These are phyloP conservation scores for Populus hybrid DNA, from an alignment of 441 rosid species.

Conservation along the genomic window DNA sequence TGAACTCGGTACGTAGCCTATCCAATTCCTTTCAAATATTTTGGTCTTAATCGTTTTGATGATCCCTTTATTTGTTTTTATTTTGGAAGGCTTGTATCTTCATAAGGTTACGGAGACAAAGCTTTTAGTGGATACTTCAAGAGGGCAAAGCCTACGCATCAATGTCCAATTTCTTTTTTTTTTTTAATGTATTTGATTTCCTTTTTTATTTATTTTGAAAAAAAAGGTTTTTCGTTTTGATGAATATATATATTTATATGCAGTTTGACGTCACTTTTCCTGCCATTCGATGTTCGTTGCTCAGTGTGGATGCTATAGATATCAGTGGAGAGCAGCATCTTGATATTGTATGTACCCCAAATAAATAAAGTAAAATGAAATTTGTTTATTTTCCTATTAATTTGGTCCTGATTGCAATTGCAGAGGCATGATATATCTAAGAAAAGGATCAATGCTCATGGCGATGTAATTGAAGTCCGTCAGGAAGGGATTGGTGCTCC, in stretches of 20 bases:
- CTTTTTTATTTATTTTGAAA: too few relatives aligned
- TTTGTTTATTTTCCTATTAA: too few relatives aligned
- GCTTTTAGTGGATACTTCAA: conserved; percentile 85
- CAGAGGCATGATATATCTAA: conserved; percentile 88
- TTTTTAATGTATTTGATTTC: background rate
- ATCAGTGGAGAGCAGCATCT: conserved; percentile 94
- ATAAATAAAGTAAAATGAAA: too few relatives aligned
- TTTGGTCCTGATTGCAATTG: conserved; percentile 8
- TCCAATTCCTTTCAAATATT: background rate
- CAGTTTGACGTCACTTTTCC: conserved; percentile 98
- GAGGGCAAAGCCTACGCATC: conserved; percentile 82
- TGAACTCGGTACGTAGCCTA: conserved; percentile 62
- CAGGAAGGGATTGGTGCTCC: conserved; percentile 81
- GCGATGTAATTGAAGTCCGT: conserved; percentile 65
- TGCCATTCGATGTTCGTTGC: conserved; percentile 80
- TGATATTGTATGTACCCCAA: conserved; percentile 59
- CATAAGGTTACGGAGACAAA: conserved; percentile 80
- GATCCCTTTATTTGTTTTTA: too few relatives aligned
- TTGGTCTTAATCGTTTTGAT: too few relatives aligned
- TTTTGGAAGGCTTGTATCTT: conserved; percentile 59
- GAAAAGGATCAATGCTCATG: conserved; percentile 69
- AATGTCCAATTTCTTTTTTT: conserved; percentile 49
- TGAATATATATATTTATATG: conserved; percentile 20
- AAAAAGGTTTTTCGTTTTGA: background rate
- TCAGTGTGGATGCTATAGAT: conserved; percentile 93